Base-by-base conservation (phyloP, 2,329 filamentous ascomycete species). In the Sphaerostilbella broomeana region DNA sequence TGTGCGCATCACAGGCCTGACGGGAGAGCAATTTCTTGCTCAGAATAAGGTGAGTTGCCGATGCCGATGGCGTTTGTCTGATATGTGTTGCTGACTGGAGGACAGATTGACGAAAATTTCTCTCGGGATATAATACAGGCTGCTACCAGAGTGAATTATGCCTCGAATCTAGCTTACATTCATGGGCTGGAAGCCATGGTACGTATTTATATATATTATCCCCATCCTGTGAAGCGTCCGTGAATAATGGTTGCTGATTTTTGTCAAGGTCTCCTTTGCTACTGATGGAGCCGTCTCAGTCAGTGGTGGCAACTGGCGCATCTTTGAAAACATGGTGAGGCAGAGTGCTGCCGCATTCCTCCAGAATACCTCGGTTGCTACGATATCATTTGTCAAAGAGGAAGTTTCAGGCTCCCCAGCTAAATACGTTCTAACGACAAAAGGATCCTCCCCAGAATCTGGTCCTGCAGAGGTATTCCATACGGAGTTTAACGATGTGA, bases 61-160 rank as follows among this genome's bases (percentile, higher is more conserved):
- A 27, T 21, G 26, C 20, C 24, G 15, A 37, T 25, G 5, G 8
- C 18, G 13, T 41, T n/a, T 26, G 25, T 40, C 12, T 25, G 15
- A 18, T 8, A 3, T 21, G 5, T 21, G 16, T 13, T 3, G 16
- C 41, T 46, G 32, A 50, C 25, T 10, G 8, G 8, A 16, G 10
- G 4, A 10, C 25, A 79, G 53, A 79, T 95, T 40, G 69, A 74
- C 17, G 65, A 70, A 0, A 57, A 67, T 0, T 97, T 94, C 57
- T 70, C 81, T 0, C 75, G 77, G 11, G 86, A 98, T 35, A 77
- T 98, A 33, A 78, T 97, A 18, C 90, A 97, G 62, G 86, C 90
- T 2, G 84, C 81, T 42, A 95, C 92, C 1, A 75, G 92, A 15
- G 90, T 95, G 47, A 97, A 97, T 61, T 98, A 95, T 62, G 92